Conservation (phyloP, 1,284 basidiomycete species). For the Cystobasidium pallidum region DNA sequence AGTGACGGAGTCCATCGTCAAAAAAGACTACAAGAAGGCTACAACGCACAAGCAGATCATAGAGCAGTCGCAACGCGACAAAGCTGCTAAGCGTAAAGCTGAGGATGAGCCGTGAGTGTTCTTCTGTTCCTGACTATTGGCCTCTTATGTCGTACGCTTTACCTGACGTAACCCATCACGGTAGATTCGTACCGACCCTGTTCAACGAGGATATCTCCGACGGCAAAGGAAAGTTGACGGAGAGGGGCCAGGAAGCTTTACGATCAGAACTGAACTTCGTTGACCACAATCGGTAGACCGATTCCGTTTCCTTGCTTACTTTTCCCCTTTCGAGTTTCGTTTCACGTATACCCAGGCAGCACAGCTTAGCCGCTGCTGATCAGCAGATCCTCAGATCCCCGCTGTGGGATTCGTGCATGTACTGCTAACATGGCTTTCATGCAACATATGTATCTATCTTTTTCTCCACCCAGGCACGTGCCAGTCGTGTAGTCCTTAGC, state of each 20-base stretch:
- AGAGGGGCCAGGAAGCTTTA: constrained; percentile 55
- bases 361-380: not conserved
- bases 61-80: constrained; percentile 86
- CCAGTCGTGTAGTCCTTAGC: not conserved
- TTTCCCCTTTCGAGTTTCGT: not conserved
- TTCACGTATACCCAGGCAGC: not conserved
- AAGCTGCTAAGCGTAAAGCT: constrained; percentile 77
- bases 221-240: constrained; percentile 76
- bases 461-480: not conserved
- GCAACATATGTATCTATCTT: not conserved
- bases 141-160: too few species aligned
- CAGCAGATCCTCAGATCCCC: not conserved
- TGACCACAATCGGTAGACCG: constrained; percentile 12
- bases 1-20: constrained; percentile 73
- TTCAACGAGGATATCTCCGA: constrained; percentile 73
- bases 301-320: not conserved
- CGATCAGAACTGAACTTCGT: constrained; percentile 51
- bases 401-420: too few species aligned
- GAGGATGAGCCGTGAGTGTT: constrained; percentile 69
- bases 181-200: constrained; percentile 65
- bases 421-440: too few species aligned
- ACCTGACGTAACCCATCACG: not conserved
- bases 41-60: constrained; percentile 83
- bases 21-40: constrained; percentile 86
- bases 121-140: constrained; percentile 35